Conservation (phyloP, 1,139 yeast species). For the Suhomyces guaymorum region DNA sequence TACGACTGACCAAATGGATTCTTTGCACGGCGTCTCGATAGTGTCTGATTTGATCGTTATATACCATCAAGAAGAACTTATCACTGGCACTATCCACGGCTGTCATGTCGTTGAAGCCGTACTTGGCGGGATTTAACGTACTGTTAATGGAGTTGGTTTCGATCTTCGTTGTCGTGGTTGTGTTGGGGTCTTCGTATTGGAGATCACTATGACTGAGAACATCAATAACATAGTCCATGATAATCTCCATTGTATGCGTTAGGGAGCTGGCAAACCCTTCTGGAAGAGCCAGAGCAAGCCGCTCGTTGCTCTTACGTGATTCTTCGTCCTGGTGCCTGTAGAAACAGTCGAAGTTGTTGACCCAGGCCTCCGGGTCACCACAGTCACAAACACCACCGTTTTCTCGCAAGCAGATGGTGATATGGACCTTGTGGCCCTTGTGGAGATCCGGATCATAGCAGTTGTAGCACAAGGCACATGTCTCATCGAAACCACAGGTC, state of each 20-base stretch:
- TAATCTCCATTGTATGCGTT: slow-evolving; percentile 48
- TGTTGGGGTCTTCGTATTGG: slow-evolving; percentile 33
- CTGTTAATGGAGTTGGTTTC: slow-evolving; percentile 30
- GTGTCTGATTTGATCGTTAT: slow-evolving; percentile 81
- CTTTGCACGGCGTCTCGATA: slow-evolving; percentile 71
- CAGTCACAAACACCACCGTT: slow-evolving; percentile 85
- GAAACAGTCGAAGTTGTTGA: slow-evolving; percentile 36
- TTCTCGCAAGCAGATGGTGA: slow-evolving; percentile 73
- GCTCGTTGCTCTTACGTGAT: slow-evolving; percentile 1
- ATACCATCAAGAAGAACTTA: slow-evolving; percentile 59
- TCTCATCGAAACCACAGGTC: slow-evolving; percentile 83
- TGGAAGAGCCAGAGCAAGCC: slow-evolving; percentile 29
- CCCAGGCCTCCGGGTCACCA: slow-evolving; percentile 66
- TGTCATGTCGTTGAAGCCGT: slow-evolving; percentile 24
- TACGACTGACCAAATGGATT: slow-evolving; percentile 63
- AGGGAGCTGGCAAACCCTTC: slow-evolving; percentile 35
- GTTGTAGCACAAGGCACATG: slow-evolving; percentile 79
- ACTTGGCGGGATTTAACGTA: slow-evolving; percentile 33
- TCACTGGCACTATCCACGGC: slow-evolving; percentile 45
- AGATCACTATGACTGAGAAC: slow-evolving; percentile 54
- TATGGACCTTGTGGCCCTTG: slow-evolving; percentile 71
- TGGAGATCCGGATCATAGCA: slow-evolving; percentile 78
- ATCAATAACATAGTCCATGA: slow-evolving; percentile 76
- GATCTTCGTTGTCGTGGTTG: slow-evolving; percentile 23
- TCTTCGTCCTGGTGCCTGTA: slow-evolving; percentile 13